Conservation (phyloP, 352 stramenopile genomes). For the Globisporangium okanoganense region DNA sequence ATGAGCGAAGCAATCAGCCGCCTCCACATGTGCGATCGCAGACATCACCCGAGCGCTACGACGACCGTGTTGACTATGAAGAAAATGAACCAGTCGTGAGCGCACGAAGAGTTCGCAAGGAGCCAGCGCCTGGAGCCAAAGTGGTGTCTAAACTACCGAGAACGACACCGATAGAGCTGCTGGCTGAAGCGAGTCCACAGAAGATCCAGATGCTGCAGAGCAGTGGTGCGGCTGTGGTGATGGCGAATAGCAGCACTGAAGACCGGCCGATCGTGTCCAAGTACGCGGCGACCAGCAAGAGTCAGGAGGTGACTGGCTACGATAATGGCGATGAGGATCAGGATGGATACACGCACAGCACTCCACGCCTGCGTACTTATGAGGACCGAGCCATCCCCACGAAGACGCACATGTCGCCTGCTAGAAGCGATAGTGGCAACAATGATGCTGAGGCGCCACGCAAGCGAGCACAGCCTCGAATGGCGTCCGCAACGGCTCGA, state of each 20-base stretch:
- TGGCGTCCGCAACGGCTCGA: background rate
- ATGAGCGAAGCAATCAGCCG: background rate
- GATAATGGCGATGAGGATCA: background rate
- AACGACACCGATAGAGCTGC: no score
- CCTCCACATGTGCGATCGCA: slow-evolving; percentile 8
- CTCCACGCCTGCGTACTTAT: background rate
- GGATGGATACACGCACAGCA: background rate
- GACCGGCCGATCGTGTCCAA: slow-evolving; percentile 38
- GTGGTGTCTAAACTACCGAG: background rate
- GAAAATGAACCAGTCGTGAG: background rate
- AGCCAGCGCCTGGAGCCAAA: background rate
- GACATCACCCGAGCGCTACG: slow-evolving; percentile 5
- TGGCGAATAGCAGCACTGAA: slow-evolving; percentile 14
- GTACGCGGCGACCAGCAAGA: slow-evolving; percentile 16
- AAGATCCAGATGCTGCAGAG: slow-evolving; percentile 43
- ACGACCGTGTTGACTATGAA: background rate
- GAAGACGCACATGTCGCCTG: background rate
- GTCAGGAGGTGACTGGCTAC: background rate
- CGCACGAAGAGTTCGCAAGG: background rate
- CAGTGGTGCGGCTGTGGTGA: background rate
- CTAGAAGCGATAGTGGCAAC: slow-evolving; percentile 11
- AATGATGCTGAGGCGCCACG: slow-evolving; percentile 17
- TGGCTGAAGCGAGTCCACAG: slow-evolving; percentile 28
- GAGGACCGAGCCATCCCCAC: slow-evolving; percentile 46
- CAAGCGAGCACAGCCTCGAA: slow-evolving; percentile 4